These are phyloP conservation scores for Suhomyces terraborum DNA, from an alignment of 1,139 yeast genomes.

Conservation along the genomic window DNA sequence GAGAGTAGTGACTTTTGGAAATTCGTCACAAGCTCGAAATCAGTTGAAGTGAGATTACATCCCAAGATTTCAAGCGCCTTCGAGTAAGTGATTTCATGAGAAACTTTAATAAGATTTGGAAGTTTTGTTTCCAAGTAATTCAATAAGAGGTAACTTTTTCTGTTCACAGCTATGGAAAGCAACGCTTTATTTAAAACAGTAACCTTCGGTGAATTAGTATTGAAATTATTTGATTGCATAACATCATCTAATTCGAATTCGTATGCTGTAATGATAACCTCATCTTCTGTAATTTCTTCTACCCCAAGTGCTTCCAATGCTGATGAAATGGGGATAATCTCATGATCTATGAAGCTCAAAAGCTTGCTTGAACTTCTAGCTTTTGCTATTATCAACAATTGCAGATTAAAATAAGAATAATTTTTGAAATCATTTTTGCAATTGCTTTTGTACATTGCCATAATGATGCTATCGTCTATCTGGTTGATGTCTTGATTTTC, in stretches of 20 bases:
- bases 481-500: slow-evolving; percentile 18
- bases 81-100: slow-evolving; percentile 19
- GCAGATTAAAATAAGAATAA: slow-evolving; percentile 35
- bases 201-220: slow-evolving; percentile 44
- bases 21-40: slow-evolving; percentile 55
- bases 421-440: slow-evolving; percentile 38
- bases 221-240: slow-evolving; percentile 59
- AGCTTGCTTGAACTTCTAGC: slow-evolving; percentile 48
- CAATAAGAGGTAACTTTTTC: slow-evolving; percentile 47
- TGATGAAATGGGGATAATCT: slow-evolving; percentile 53
- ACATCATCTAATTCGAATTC: slow-evolving; percentile 66
- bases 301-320: slow-evolving; percentile 67
- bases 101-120: slow-evolving; percentile 32
- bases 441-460: slow-evolving; percentile 50
- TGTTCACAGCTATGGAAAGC: slow-evolving; percentile 42
- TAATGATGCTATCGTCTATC: slow-evolving; percentile 45
- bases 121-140: slow-evolving; percentile 49
- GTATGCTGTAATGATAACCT: slow-evolving; percentile 69
- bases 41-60: slow-evolving; percentile 48
- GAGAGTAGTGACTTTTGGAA: slow-evolving; percentile 46
- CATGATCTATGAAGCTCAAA: slow-evolving; percentile 50
- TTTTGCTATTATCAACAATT: slow-evolving; percentile 46
- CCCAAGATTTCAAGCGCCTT: slow-evolving; percentile 50
- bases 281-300: slow-evolving; percentile 71
- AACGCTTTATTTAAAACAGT: slow-evolving; percentile 35